Evolutionary conservation across 2,329 filamentous ascomycete genomes (phyloP), one percentile per base, ranked within the genome.

Genomic region (Sclerotinia minor): DNA sequence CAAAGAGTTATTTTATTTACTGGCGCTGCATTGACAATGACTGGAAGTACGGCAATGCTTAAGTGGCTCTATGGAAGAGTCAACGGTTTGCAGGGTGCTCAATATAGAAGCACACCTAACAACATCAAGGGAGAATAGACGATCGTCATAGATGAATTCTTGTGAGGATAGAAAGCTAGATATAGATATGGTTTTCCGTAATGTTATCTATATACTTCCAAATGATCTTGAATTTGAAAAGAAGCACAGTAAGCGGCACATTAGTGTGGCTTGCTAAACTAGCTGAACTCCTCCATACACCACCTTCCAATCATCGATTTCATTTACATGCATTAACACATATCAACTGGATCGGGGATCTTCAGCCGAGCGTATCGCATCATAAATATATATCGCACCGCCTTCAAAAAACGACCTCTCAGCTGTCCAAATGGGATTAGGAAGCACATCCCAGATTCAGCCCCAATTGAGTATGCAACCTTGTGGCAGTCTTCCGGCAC

Each of bases 1-100:
- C 88, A 92, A 75, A 85, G 94, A 26, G 80, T 88, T 11, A 79
- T 85, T 0, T 81, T 96, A 13, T 96, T 96, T 73, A 83, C 82
- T 0, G 80, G 85, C 24, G 90, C 91, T 53, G 92, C 91, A 0
- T 75, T 84, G 1, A 78, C 91, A 21, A 94, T 96, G 87, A 89
- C 90, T 2, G 77, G 82, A 3, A 92, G 88, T 71, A 94, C 91
- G 0, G 80, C 86, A 29, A 79, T 83, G 13, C 79, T 96, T 70
- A 90, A 92, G 76, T 89, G 84, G 83, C 70, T 91, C 1, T 92
- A 96, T 78, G 85, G 84, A 2, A 81, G 81, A 64, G 76, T 91
- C 35, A 93, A 92, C 76, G 88, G 89, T 15, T 78, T 82, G 55
- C 79, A 82, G 63, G 71, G 74, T 68, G 78, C 77, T 69, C 74